Percentiles rank a stretch among this genome's conserved stretches.
These are phyloP conservation scores for Bolboschoenoplectus hybrid DNA, from an alignment of 202 grass and related monocot genomes.

Conservation along the genomic window DNA sequence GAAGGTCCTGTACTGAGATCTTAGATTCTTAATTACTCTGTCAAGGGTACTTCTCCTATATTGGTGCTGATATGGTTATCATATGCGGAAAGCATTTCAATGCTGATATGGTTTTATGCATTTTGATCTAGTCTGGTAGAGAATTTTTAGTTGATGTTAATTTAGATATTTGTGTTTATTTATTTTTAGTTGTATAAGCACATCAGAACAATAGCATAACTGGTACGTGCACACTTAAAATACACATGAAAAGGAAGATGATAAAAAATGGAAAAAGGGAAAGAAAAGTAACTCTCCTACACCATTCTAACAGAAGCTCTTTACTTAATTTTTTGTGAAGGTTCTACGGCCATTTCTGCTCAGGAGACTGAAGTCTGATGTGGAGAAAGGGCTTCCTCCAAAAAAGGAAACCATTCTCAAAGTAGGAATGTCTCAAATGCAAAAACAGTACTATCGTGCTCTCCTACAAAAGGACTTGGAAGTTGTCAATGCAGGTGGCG, in stretches of 20 bases:
- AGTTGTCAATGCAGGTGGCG: slow-evolving; percentile 96
- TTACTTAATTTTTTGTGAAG: slow-evolving; percentile 50
- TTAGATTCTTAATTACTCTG: not conserved
- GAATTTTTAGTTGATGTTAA: not conserved
- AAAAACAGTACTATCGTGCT: slow-evolving; percentile 96
- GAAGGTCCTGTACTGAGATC: not conserved
- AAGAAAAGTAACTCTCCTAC: not conserved
- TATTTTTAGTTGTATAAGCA: not conserved
- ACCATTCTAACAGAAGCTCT: slow-evolving; percentile 15
- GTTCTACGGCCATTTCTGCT: slow-evolving; percentile 99
- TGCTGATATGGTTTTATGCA: slow-evolving; percentile 13
- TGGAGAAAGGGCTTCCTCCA: slow-evolving; percentile 94
- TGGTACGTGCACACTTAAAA: not conserved
- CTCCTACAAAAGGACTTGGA: slow-evolving; percentile 98
- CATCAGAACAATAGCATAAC: not conserved
- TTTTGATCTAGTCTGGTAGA: not conserved
- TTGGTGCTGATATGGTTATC: slow-evolving; percentile 10
- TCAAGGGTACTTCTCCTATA: slow-evolving; percentile 11
- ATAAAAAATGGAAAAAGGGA: not conserved
- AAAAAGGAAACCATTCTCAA: slow-evolving; percentile 99
- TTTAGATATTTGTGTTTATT: not conserved
- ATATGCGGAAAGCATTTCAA: not conserved
- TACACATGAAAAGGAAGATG: not conserved
- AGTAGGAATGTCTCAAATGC: slow-evolving; percentile 99
- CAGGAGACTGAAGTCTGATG: slow-evolving; percentile 94